Percentiles rank a stretch among this genome's conserved stretches.
phyloP scores from a whole-genome alignment of 129 eudicot genomes.

The Tagetes patula region DNA sequence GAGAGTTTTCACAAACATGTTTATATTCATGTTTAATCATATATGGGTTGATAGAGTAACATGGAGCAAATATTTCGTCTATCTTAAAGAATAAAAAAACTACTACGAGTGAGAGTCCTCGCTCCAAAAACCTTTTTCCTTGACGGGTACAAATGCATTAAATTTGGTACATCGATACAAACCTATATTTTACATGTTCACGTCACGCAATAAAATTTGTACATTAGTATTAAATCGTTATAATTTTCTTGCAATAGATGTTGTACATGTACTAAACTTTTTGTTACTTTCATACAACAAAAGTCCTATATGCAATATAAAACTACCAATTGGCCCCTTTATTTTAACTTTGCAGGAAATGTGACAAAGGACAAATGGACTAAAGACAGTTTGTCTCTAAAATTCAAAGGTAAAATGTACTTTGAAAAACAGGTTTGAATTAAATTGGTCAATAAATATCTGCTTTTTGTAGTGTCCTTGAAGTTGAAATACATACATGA shows the following conservation, averaged over 20 bases:
- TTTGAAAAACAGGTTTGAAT: constrained; percentile 15
- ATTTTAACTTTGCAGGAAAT: constrained; percentile 30
- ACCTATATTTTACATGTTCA: neutral
- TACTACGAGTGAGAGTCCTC: no score
- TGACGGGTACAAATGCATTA: neutral
- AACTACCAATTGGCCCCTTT: constrained; percentile 21
- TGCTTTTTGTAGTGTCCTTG: constrained; percentile 28
- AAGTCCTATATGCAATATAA: constrained; percentile 6
- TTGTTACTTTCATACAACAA: constrained; percentile 14
- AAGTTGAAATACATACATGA: constrained; percentile 24
- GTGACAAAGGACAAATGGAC: constrained; percentile 24
- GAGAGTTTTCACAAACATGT: no score
- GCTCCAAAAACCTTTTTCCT: no score
- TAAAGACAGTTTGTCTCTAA: neutral
- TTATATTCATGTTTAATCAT: no score
- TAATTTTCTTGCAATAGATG: constrained; percentile 18
- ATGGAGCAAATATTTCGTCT: no score
- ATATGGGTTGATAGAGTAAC: no score
- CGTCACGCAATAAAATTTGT: neutral
- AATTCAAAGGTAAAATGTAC: constrained; percentile 26
- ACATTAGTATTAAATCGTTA: neutral
- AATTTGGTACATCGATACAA: neutral
- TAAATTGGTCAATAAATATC: constrained; percentile 25
- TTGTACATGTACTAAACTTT: neutral
- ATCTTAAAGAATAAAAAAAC: no score